Evolutionary conservation across 2,329 filamentous ascomycete genomes (phyloP).

Genomic region (Verticillium albo-atrum): DNA sequence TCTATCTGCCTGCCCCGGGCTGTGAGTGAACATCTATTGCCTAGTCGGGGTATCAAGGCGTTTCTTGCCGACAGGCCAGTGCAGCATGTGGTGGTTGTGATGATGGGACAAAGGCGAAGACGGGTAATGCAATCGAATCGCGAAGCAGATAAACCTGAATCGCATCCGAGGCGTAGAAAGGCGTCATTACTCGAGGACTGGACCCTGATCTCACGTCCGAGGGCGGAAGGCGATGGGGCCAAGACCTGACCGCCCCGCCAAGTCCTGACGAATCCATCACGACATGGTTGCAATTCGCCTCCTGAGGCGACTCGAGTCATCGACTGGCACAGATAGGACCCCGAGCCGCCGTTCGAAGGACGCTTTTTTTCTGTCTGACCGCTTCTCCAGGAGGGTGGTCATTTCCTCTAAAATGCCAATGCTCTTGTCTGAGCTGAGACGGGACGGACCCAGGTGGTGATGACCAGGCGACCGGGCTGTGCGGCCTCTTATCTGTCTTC

Average conservation of each 20-base stretch:
- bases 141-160: neutral
- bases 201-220: neutral
- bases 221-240: neutral
- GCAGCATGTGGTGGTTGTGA: neutral
- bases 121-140: neutral
- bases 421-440: neutral
- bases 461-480: too few species aligned
- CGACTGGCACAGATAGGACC: neutral
- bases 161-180: neutral
- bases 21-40: neutral
- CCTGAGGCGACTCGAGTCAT: neutral
- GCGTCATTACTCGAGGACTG: neutral
- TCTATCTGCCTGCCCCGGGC: neutral
- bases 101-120: neutral
- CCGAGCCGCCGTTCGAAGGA: neutral
- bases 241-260: neutral
- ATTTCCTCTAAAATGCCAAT: neutral
- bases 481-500: too few species aligned
- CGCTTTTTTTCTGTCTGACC: neutral
- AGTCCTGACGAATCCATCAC: neutral
- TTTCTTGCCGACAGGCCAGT: neutral
- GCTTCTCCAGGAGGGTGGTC: neutral
- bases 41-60: neutral
- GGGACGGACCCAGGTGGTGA: too few species aligned
- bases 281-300: neutral